A percentile compares a stretch with the other conserved stretches of the same genome.
Conservation (phyloP, 345 rosid genomes). For the Acer campestre region DNA sequence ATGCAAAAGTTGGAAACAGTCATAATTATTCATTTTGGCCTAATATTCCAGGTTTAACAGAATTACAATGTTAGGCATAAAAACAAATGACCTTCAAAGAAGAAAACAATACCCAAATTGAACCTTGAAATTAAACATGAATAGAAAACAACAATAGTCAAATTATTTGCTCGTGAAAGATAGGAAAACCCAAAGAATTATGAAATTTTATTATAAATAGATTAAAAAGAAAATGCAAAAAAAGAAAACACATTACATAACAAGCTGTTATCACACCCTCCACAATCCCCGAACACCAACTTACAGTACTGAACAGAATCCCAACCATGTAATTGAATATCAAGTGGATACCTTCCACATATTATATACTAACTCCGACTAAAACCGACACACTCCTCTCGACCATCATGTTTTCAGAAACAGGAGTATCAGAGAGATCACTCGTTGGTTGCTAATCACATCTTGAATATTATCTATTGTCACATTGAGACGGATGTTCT, state of each 20-base stretch:
- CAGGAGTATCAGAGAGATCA: constrained; percentile 10
- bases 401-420: constrained; percentile 10
- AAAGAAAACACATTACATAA: constrained; percentile 7
- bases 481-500: not conserved
- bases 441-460: constrained; percentile 19
- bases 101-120: too few species aligned
- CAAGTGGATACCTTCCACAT: constrained; percentile 5
- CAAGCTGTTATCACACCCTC: constrained; percentile 15
- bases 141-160: not conserved
- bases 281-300: constrained; percentile 18
- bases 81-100: not conserved
- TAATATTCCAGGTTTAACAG: not conserved
- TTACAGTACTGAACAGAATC: constrained; percentile 4
- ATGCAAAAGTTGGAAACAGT: not conserved
- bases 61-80: not conserved
- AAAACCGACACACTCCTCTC: constrained; percentile 20
- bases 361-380: constrained; percentile 25
- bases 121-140: not conserved
- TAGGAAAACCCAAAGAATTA: constrained; percentile 27
- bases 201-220: constrained; percentile 4
- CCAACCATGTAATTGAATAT: constrained; percentile 4
- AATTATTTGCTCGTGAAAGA: not conserved
- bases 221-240: not conserved
- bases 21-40: not conserved
- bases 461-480: not conserved